Evolutionary conservation across 2,329 filamentous ascomycete genomes (phyloP), one percentile per base, ranked within the genome.

Genomic region (Fusarium sororula): DNA sequence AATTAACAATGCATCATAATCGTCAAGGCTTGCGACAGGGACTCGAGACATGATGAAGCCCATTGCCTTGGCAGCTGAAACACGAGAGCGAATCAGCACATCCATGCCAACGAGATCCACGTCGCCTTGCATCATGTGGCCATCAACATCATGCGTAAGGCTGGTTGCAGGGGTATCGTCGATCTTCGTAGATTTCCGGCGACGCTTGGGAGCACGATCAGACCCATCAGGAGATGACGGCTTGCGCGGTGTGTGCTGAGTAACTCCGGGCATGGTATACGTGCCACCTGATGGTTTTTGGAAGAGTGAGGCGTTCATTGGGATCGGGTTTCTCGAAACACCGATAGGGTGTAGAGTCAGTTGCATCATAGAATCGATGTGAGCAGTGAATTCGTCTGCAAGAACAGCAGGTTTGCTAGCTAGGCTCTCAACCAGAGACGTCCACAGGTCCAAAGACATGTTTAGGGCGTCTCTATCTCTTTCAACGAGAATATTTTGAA

Each of bases 81-180:
- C 92, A 75, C 96, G 93, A 13, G 95, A 98, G 70, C 96, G 91
- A 56, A 98, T 90, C 82, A 99, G 90, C 12, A 92, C 92, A 68
- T 99, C 96, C 78, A 93, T 90, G 38, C 96, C 95, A 32, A 99
- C 95, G 47, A 99, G 87, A 79, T 99, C 97, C 53, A 98, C 92
- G 78, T 99, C 97, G 58, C 97, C 96, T 80, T 96, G 94, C 86
- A 99, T 95, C 92, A 99, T 98, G 76, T 97, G 95, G 15, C 95
- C 96, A 81, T 99, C 96, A 24, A 99, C 94, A 81, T 99, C 98
- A 82, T 99, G 96, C 3, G 93, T 90, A n/a, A 93, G 85, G n/a
- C 85, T 89, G 8, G 88, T 84, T 3, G 89, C 84, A 3, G 89
- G 85, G 14, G 88, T 83, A 35, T 95, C 92, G 62, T 96, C 94